Evolutionary conservation across 2,329 filamentous ascomycete species (phyloP), one percentile per base, ranked within the genome.

Genomic region (Paramyrothecium sp.): DNA sequence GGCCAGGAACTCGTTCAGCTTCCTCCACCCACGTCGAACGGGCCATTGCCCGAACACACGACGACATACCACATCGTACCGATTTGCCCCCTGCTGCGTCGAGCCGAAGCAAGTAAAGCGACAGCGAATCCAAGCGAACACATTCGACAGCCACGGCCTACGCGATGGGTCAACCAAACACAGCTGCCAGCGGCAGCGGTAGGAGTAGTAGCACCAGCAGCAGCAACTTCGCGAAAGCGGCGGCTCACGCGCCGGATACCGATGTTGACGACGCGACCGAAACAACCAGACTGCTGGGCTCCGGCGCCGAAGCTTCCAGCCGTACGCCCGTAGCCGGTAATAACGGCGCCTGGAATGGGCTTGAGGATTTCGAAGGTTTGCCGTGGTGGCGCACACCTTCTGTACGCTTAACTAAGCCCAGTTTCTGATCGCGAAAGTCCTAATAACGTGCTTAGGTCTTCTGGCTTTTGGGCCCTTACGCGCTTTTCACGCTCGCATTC

Each of bases 381-480:
- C 81, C 86, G 3, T 87, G 85, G 85, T 86, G 85, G 78, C 81
- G 76, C 60, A 77, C 70, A 62, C 88, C 89, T 16, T 88, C 85
- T 51, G 84, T 88, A 76, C 61, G 81, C 60, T 53, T 49, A 19
- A 17, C 55, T 51, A 53, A 17, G 21, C 22, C 26, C 26, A 21
- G 46, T 58, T 55, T 22, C 21, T 26, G 41, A 33, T 47, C 26
- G 21, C 33, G 53, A 49, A 38, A 51, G 22, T 3, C 48, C 60
- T 65, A 62, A 73, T 61, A 54, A 50, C 58, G 20, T 26, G 55
- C 52, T 34, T 59, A 91, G 90, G 85, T 96, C 54, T 91, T 82
- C 73, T 98, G 92, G 91, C 80, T 98, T 4, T 73, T 98, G 8
- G 85, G 84, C 0, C 90, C 92, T 1, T 95, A 93, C 73, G 81